phyloP scores from a whole-genome alignment of 2,329 filamentous ascomycete species.

The Sclerotinia minor region DNA sequence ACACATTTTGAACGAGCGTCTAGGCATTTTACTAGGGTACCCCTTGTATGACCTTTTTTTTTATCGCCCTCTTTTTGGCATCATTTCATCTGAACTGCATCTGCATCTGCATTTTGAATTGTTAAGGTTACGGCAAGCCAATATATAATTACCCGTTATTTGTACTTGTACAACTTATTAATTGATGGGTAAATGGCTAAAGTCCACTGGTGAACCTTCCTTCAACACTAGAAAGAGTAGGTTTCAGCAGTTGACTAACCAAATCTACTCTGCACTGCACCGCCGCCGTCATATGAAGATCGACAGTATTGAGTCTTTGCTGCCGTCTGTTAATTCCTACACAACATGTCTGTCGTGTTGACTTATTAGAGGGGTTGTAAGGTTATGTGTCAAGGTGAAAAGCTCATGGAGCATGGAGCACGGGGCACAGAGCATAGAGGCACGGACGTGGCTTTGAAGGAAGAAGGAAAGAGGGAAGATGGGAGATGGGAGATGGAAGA shows the following conservation, averaged over 20 bases:
- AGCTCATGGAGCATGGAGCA: no score
- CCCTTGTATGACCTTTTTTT: background rate
- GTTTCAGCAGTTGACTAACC: background rate
- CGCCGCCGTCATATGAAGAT: background rate
- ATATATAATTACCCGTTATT: background rate
- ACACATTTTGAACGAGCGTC: background rate
- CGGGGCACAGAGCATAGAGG: background rate
- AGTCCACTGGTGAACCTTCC: background rate
- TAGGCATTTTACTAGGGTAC: background rate
- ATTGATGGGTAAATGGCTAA: background rate
- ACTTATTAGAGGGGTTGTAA: background rate
- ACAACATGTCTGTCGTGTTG: conserved; percentile 4
- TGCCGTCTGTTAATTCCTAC: background rate
- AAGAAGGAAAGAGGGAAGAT: no score
- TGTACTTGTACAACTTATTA: conserved; percentile 1
- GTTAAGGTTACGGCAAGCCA: background rate
- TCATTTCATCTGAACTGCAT: no score
- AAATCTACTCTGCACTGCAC: background rate
- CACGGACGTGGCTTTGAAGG: no score
- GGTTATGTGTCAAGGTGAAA: background rate
- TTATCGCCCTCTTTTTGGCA: no score
- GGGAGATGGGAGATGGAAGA: no score
- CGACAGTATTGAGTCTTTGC: background rate
- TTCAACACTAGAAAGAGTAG: background rate
- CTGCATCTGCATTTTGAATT: no score